phyloP scores from a whole-genome alignment of 2,329 filamentous ascomycete species.

The Epichloe aotearoae region DNA sequence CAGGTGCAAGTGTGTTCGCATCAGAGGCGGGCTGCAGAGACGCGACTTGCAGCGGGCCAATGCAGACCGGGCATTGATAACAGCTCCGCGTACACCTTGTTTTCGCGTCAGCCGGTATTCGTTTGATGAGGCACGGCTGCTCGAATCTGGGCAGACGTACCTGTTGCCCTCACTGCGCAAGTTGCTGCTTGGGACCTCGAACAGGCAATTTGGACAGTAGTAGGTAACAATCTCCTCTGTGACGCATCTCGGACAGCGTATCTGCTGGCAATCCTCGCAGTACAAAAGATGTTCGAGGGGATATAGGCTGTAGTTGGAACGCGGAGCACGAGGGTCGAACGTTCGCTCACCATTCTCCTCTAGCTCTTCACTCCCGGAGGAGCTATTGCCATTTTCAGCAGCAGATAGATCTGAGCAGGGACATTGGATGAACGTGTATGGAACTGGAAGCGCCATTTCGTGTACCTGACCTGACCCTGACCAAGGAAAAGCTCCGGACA shows the following conservation, averaged over 20 bases:
- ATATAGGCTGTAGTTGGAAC: conserved; percentile 84
- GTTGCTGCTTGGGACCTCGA: conserved; percentile 88
- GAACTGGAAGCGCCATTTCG: conserved; percentile 37
- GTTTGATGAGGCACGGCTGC: not conserved
- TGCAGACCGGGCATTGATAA: conserved; percentile 86
- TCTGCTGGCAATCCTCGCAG: conserved; percentile 95
- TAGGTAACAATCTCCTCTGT: conserved; percentile 89
- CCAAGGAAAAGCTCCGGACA: not conserved
- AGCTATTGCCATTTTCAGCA: conserved; percentile 18
- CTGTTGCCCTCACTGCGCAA: conserved; percentile 87
- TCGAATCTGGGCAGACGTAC: conserved; percentile 30
- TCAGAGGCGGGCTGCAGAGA: conserved; percentile 48
- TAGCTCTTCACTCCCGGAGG: conserved; percentile 17
- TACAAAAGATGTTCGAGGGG: conserved; percentile 89
- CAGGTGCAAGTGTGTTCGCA: conserved; percentile 29
- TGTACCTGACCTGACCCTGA: not conserved
- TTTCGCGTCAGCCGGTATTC: conserved; percentile 7
- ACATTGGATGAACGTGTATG: conserved; percentile 55
- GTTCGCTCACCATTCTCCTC: conserved; percentile 61
- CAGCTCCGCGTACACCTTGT: conserved; percentile 80
- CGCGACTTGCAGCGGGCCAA: conserved; percentile 63
- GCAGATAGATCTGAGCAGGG: conserved; percentile 42
- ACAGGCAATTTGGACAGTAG: conserved; percentile 90
- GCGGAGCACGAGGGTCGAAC: conserved; percentile 74
- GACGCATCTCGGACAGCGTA: conserved; percentile 84